Evolutionary conservation across 345 rosid species (phyloP).

Genomic region (Populus tremula): DNA sequence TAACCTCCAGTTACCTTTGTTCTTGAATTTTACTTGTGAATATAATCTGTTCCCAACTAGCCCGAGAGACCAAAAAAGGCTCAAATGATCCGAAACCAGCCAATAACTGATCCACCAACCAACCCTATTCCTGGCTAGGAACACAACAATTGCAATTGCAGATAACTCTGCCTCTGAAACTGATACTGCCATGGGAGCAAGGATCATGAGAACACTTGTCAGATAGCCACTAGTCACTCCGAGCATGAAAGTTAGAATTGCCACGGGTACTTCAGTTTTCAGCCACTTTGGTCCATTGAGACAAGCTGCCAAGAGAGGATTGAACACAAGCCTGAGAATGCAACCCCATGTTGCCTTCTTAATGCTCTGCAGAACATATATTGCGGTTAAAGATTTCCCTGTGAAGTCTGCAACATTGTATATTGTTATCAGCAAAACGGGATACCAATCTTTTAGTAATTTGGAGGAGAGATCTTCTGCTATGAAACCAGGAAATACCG

Average conservation of each 20-base stretch:
- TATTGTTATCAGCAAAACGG: conserved; percentile 64
- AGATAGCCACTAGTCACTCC: conserved; percentile 80
- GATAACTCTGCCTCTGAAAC: conserved; percentile 72
- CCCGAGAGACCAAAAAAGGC: neutral
- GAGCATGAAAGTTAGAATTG: conserved; percentile 60
- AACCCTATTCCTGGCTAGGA: conserved; percentile 61
- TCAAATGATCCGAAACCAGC: conserved; percentile 82
- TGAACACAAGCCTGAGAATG: conserved; percentile 58
- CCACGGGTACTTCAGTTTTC: conserved; percentile 63
- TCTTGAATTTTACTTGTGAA: neutral
- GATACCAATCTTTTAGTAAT: conserved; percentile 68
- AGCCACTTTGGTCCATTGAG: conserved; percentile 80
- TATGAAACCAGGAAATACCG: conserved; percentile 81
- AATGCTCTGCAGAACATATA: conserved; percentile 48
- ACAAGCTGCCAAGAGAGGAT: conserved; percentile 67
- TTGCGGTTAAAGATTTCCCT: conserved; percentile 73
- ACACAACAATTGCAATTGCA: conserved; percentile 69
- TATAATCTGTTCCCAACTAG: neutral
- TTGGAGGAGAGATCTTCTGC: conserved; percentile 60
- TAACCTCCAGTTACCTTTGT: neutral
- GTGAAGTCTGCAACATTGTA: conserved; percentile 69
- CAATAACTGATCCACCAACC: conserved; percentile 69
- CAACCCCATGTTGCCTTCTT: conserved; percentile 69
- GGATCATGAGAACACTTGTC: conserved; percentile 79
- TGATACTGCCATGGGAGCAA: conserved; percentile 63